Percentiles rank a stretch among this genome's conserved stretches.
Conservation (phyloP, 2,329 filamentous ascomycete genomes). For the Alternaria burnsii region DNA sequence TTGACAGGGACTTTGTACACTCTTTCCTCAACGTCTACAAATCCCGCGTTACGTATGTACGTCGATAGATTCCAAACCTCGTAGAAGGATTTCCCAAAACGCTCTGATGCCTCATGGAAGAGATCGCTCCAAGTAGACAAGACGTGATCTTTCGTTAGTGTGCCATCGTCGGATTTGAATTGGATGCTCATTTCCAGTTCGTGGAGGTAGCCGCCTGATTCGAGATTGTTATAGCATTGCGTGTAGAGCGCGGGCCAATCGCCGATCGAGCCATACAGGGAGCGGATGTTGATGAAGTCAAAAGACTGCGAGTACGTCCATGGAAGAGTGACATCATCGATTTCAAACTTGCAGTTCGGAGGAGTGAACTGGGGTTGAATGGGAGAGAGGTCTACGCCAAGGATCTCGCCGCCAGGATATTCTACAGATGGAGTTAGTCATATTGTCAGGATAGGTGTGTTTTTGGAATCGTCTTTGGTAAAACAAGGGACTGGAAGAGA, state of each 20-base stretch:
- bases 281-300: conserved; percentile 56
- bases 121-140: conserved; percentile 36
- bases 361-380: conserved; percentile 58
- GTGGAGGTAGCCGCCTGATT: conserved; percentile 53
- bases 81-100: conserved; percentile 37
- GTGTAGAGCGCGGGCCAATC: conserved; percentile 54
- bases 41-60: conserved; percentile 38
- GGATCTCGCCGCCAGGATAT: conserved; percentile 49
- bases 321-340: conserved; percentile 53
- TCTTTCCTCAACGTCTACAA: conserved; percentile 35
- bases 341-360: conserved; percentile 56
- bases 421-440: conserved; percentile 3
- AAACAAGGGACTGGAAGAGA: background rate
- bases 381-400: conserved; percentile 57
- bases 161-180: conserved; percentile 52
- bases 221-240: conserved; percentile 37
- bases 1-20: conserved; percentile 43
- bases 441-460: background rate
- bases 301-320: conserved; percentile 50
- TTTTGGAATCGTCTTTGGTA: background rate
- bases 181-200: conserved; percentile 53
- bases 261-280: conserved; percentile 53
- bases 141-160: conserved; percentile 41
- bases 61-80: conserved; percentile 38
- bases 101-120: conserved; percentile 34